phyloP scores from a whole-genome alignment of 83 land plant species.

The Diphasiastrum complanatum region DNA sequence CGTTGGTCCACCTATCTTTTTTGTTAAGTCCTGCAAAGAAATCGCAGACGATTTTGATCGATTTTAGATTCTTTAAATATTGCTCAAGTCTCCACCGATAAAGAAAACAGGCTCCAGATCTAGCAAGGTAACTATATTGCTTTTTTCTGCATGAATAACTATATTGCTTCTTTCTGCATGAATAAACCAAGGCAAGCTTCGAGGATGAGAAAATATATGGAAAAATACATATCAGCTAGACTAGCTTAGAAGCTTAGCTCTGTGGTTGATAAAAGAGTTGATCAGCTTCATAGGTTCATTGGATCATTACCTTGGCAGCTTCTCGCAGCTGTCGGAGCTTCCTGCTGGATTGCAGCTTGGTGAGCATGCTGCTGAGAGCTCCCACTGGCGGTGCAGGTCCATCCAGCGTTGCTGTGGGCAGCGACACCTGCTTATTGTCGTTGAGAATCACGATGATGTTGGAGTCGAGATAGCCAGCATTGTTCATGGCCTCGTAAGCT shows the following conservation, averaged over 20 bases:
- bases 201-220: too few relatives aligned
- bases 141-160: not conserved
- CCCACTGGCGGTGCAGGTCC: slow-evolving; percentile 28
- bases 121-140: not conserved
- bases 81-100: not conserved
- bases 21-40: slow-evolving; percentile 18
- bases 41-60: not conserved
- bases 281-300: too few relatives aligned
- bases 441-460: slow-evolving; percentile 26
- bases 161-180: too few relatives aligned
- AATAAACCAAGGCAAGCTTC: too few relatives aligned
- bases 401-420: slow-evolving; percentile 23
- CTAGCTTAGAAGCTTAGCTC: too few relatives aligned
- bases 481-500: slow-evolving; percentile 29
- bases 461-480: slow-evolving; percentile 25
- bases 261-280: too few relatives aligned
- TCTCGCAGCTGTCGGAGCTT: slow-evolving; percentile 26
- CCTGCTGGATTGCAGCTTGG: slow-evolving; percentile 22
- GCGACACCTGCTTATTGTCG: slow-evolving; percentile 25
- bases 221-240: too few relatives aligned
- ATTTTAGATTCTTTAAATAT: not conserved
- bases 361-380: slow-evolving; percentile 22
- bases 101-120: not conserved
- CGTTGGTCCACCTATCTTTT: slow-evolving; percentile 21
- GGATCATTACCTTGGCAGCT: slow-evolving; percentile 17